Conservation (phyloP, 768 basidiomycete species). For the Lactifluus hygrophoroides region DNA sequence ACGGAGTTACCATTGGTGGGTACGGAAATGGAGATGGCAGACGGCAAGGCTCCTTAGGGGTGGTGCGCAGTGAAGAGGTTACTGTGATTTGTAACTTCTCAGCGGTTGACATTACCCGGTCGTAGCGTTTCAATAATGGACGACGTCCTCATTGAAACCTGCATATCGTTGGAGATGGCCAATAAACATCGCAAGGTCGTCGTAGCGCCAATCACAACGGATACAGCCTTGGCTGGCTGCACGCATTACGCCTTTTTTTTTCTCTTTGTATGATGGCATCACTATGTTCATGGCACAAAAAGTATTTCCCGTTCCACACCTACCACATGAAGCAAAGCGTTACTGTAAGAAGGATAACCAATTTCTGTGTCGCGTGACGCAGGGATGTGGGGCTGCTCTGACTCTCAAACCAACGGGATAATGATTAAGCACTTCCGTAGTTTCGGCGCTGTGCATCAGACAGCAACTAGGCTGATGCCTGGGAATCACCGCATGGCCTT, state of each 20-base stretch:
- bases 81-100: conserved; percentile 76
- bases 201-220: conserved; percentile 13
- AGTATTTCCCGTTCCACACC: background rate
- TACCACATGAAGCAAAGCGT: conserved; percentile 7
- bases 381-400: background rate
- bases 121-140: conserved; percentile 4
- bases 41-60: conserved; percentile 51
- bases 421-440: background rate
- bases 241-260: conserved; percentile 3
- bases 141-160: conserved; percentile 17
- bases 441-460: background rate
- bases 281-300: background rate
- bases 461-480: conserved; percentile 1
- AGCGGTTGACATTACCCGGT: conserved; percentile 45
- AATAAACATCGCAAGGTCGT: background rate
- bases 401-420: conserved; percentile 4
- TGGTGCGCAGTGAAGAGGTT: conserved; percentile 69
- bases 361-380: background rate
- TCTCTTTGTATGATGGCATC: background rate
- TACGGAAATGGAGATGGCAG: conserved; percentile 78
- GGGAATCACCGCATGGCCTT: conserved; percentile 4
- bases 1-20: conserved; percentile 63
- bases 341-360: background rate
- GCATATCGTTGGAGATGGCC: conserved; percentile 3
- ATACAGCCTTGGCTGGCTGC: conserved; percentile 1